These are phyloP conservation scores for Thozetella sp. DNA, from an alignment of 495 filamentous ascomycete species.

Conservation along the genomic window DNA sequence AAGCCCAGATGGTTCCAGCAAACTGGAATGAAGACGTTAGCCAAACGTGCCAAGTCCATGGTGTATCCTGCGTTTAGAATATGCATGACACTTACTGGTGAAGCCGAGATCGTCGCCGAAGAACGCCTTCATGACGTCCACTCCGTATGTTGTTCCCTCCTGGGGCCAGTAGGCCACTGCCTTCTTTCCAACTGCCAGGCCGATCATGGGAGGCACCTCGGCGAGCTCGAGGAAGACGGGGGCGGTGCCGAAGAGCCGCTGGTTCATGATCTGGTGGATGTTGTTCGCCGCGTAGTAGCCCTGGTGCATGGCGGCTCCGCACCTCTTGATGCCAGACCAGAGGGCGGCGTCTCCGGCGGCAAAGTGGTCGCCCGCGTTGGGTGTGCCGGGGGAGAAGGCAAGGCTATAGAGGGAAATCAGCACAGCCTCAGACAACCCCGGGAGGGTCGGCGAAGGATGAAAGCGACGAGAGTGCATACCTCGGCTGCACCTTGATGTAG, in stretches of 20 bases:
- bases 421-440: background rate
- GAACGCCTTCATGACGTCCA: constrained; percentile 58
- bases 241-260: constrained; percentile 32
- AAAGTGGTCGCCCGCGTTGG: constrained; percentile 59
- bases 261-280: constrained; percentile 58
- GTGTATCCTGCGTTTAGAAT: background rate
- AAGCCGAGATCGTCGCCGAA: constrained; percentile 71
- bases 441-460: background rate
- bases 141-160: constrained; percentile 52
- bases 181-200: constrained; percentile 64
- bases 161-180: constrained; percentile 60
- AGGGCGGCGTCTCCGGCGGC: constrained; percentile 55
- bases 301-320: constrained; percentile 69
- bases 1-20: constrained; percentile 59
- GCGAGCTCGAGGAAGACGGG: constrained; percentile 45
- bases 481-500: constrained; percentile 55
- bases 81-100: constrained; percentile 40
- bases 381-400: constrained; percentile 40
- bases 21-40: constrained; percentile 33
- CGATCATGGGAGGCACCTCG: constrained; percentile 63
- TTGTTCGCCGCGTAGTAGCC: constrained; percentile 62
- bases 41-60: background rate
- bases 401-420: constrained; percentile 26
- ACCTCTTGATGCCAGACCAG: constrained; percentile 74
- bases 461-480: constrained; percentile 14